Evolutionary conservation across 1,284 basidiomycete species (phyloP).

Genomic region (Leccinum griseonigrum): DNA sequence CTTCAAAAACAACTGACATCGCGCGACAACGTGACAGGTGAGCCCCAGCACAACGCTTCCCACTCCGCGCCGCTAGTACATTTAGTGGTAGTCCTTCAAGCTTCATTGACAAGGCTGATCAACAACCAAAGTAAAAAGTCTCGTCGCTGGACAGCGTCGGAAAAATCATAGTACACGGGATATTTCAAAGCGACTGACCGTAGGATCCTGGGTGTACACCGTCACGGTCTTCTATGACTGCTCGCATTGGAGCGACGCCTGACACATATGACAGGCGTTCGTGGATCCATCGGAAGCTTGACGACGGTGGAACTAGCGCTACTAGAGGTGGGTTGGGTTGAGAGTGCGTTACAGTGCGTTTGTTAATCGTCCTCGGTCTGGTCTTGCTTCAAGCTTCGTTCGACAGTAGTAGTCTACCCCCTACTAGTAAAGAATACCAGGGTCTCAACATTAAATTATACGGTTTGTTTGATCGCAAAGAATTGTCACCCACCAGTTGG

Average conservation of each 20-base stretch:
- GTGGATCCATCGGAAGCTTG: conserved; percentile 46
- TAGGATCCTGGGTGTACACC: conserved; percentile 43
- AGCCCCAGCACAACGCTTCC: conserved; percentile 49
- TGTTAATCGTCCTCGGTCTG: too few relatives aligned
- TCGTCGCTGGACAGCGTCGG: conserved; percentile 50
- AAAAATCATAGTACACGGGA: background rate
- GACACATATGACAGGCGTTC: conserved; percentile 77
- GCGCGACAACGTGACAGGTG: conserved; percentile 71
- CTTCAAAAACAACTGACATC: conserved; percentile 60
- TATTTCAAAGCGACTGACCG: conserved; percentile 39
- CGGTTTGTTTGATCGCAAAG: background rate
- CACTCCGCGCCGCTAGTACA: conserved; percentile 65
- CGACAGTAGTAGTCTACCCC: conserved; percentile 58
- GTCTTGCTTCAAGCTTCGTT: conserved; percentile 54
- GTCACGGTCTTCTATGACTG: conserved; percentile 75
- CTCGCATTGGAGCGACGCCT: conserved; percentile 89
- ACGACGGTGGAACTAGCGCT: too few relatives aligned
- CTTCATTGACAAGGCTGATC: conserved; percentile 43
- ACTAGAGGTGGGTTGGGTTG: too few relatives aligned
- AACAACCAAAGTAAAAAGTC: conserved; percentile 89
- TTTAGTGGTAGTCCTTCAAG: conserved; percentile 67
- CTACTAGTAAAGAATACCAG: conserved; percentile 29
- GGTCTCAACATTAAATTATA: background rate
- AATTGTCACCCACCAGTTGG: conserved; percentile 39
- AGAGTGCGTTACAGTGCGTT: too few relatives aligned